phyloP scores from a whole-genome alignment of 1,284 basidiomycete species.

The Exsudoporus floridanus region DNA sequence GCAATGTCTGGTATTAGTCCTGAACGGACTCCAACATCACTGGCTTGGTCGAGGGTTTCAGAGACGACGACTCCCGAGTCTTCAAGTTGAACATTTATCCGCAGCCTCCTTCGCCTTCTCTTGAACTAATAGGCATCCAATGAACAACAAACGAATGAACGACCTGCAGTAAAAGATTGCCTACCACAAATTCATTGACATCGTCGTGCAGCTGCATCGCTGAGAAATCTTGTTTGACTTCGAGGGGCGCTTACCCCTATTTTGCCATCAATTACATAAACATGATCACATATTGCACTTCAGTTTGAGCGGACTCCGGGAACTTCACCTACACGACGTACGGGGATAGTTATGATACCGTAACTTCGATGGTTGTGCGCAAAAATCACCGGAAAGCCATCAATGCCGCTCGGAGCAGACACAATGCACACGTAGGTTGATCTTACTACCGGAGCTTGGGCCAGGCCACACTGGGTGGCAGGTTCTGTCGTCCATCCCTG shows the following conservation, averaged over 20 bases:
- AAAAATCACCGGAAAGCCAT: no score
- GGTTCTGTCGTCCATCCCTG: no score
- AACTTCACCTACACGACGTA: no score
- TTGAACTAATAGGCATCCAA: conserved; percentile 23
- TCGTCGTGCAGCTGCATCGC: conserved; percentile 1
- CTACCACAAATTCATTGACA: conserved; percentile 30
- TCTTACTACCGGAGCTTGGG: background rate
- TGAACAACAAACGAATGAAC: background rate
- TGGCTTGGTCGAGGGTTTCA: background rate
- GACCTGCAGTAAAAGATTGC: background rate
- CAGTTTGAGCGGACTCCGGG: no score
- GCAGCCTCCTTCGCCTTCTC: conserved; percentile 30
- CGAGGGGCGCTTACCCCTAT: background rate
- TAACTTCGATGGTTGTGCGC: no score
- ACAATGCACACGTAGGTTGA: background rate
- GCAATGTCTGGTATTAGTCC: conserved; percentile 18
- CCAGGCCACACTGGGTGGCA: no score
- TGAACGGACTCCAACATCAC: background rate
- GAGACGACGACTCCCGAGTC: background rate
- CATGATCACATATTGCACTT: no score
- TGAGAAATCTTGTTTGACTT: background rate
- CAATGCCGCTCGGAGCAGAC: no score
- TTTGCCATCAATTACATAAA: no score
- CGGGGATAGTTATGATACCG: no score
- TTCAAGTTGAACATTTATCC: background rate